A percentile compares a stretch with the other conserved stretches of the same genome.
These are phyloP conservation scores for Populus hybrid DNA, from an alignment of 441 rosid species.

Conservation along the genomic window DNA sequence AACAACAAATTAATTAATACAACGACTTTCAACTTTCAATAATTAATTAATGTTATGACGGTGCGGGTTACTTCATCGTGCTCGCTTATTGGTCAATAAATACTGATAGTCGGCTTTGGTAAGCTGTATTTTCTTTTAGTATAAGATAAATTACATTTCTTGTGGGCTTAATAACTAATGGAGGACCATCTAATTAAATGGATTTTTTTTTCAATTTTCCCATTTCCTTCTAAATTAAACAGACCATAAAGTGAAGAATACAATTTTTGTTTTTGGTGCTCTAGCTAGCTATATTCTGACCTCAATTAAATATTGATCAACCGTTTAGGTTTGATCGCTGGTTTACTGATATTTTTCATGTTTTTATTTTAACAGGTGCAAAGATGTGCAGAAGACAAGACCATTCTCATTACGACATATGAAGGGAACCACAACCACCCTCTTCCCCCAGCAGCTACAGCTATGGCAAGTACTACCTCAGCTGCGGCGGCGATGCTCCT, in stretches of 20 bases:
- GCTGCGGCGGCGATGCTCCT: conserved; percentile 88
- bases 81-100: neutral
- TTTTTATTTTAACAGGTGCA: conserved; percentile 53
- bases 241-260: neutral
- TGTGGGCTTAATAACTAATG: neutral
- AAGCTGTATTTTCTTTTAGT: neutral
- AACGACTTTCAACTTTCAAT: neutral
- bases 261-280: too few species aligned
- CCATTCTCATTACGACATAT: conserved; percentile 74
- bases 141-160: neutral
- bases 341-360: neutral
- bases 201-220: too few species aligned
- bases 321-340: neutral
- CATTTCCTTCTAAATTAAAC: neutral
- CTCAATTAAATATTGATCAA: neutral
- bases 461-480: conserved; percentile 76
- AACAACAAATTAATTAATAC: neutral
- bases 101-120: neutral
- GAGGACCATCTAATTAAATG: neutral
- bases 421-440: conserved; percentile 94
- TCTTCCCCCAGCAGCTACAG: conserved; percentile 78
- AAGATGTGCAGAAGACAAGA: conserved; percentile 76
- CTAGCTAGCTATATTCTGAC: too few species aligned
- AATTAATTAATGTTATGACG: neutral
- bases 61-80: neutral